Percentiles rank a stretch among this genome's conserved stretches.
Evolutionary conservation across 495 filamentous ascomycete genomes (phyloP).

Genomic region (Xylaria cubensis): DNA sequence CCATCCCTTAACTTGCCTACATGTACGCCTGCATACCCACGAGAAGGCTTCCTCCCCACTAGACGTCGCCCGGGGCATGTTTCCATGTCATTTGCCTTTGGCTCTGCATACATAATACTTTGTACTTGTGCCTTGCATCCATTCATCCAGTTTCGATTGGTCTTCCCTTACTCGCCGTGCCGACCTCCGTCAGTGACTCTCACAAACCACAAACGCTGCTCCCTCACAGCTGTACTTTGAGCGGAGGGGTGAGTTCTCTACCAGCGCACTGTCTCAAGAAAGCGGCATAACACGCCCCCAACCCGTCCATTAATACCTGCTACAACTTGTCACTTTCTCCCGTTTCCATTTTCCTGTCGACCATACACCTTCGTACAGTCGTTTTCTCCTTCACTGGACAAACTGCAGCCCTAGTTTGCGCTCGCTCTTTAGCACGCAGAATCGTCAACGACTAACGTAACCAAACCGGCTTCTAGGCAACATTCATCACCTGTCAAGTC

Average conservation of each 20-base stretch:
- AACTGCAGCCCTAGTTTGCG: not conserved
- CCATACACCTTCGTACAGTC: not conserved
- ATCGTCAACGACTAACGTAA: not conserved
- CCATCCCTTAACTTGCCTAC: not conserved
- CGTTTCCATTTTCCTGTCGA: not conserved
- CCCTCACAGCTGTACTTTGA: not conserved
- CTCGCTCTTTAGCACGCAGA: not conserved
- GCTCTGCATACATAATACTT: not conserved
- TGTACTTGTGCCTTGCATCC: not conserved
- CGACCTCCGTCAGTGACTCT: not conserved
- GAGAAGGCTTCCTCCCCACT: not conserved
- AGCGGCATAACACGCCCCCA: constrained; percentile 8
- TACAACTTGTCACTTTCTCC: not conserved
- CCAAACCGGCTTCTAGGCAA: constrained; percentile 20
- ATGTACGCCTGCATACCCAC: not conserved
- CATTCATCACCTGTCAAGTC: constrained; percentile 7
- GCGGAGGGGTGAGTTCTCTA: not conserved
- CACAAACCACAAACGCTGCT: not conserved
- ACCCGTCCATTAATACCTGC: not conserved
- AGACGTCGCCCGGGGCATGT: not conserved
- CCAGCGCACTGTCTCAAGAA: not conserved
- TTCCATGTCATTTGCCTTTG: constrained; percentile 2
- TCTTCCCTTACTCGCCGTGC: not conserved
- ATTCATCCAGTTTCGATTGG: not conserved
- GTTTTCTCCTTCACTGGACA: not conserved